These are phyloP conservation scores for Hydnomerulius pinastri DNA, from an alignment of 768 basidiomycete species.

Conservation along the genomic window DNA sequence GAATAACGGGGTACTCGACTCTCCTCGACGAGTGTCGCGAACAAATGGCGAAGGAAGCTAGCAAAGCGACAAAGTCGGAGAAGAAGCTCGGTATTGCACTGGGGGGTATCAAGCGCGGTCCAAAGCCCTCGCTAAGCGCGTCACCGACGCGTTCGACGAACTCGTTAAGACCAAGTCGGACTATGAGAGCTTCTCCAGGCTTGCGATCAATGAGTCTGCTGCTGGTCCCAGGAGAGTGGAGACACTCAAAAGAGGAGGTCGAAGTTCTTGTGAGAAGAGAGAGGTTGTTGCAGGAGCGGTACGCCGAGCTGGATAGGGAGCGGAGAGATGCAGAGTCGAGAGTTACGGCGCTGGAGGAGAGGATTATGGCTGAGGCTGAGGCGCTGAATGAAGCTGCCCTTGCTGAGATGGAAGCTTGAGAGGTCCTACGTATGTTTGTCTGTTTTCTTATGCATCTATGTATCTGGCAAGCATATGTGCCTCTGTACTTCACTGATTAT, in stretches of 20 bases:
- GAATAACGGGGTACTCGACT: constrained; percentile 62
- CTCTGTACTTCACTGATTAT: too few species aligned
- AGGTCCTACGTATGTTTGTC: not conserved
- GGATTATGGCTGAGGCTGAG: constrained; percentile 83
- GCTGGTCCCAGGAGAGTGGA: constrained; percentile 79
- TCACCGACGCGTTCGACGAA: constrained; percentile 69
- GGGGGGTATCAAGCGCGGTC: constrained; percentile 88
- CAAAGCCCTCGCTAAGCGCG: constrained; percentile 60
- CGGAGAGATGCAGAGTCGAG: constrained; percentile 58
- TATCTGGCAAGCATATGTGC: constrained; percentile 8
- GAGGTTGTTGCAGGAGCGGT: constrained; percentile 73
- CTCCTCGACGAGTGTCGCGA: constrained; percentile 66
- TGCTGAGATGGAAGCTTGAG: constrained; percentile 54
- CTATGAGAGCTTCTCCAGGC: constrained; percentile 73
- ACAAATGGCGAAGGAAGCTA: constrained; percentile 77
- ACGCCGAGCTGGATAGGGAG: constrained; percentile 81
- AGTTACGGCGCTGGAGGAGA: constrained; percentile 75
- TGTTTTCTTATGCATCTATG: constrained; percentile 1
- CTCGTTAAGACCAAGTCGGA: constrained; percentile 69
- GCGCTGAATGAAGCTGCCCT: constrained; percentile 77
- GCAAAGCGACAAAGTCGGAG: constrained; percentile 80
- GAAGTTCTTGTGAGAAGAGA: constrained; percentile 78
- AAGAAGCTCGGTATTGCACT: constrained; percentile 87
- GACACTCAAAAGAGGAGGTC: constrained; percentile 85
- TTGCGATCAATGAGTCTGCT: constrained; percentile 71